Percentiles rank a stretch among this genome's conserved stretches.
These are phyloP conservation scores for Ascochyta clinopodiicola DNA, from an alignment of 2,329 filamentous ascomycete species.

Conservation along the genomic window DNA sequence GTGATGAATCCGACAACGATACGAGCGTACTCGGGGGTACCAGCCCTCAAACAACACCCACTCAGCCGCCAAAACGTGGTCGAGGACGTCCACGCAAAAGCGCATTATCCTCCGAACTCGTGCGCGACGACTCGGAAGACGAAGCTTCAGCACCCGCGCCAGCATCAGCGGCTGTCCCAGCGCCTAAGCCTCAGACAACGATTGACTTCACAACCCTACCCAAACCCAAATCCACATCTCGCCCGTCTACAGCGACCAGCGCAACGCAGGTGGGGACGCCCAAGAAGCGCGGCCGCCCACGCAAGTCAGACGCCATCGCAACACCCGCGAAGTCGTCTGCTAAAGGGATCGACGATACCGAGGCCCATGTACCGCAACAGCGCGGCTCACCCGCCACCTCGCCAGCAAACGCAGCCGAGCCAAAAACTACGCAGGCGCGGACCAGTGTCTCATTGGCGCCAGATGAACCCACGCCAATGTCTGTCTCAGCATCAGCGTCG, in stretches of 20 bases:
- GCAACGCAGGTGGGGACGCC: not conserved
- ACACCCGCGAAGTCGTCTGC: not conserved
- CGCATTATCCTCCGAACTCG: slow-evolving; percentile 26
- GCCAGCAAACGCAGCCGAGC: not conserved
- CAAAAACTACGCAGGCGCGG: not conserved
- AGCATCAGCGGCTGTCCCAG: not conserved
- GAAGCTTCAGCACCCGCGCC: not conserved
- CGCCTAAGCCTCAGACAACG: not conserved
- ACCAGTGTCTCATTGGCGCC: not conserved
- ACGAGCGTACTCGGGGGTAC: not conserved
- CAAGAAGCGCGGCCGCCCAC: slow-evolving; percentile 24
- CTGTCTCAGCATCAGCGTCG: too few relatives aligned
- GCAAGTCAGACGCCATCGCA: slow-evolving; percentile 15
- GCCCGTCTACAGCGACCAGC: slow-evolving; percentile 8
- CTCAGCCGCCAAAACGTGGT: slow-evolving; percentile 18
- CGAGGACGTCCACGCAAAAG: slow-evolving; percentile 26
- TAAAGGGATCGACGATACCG: not conserved
- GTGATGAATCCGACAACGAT: slow-evolving; percentile 17
- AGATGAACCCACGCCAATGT: not conserved
- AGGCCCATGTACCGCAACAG: not conserved
- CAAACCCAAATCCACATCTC: not conserved
- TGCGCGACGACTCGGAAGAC: slow-evolving; percentile 25
- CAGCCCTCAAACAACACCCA: slow-evolving; percentile 3
- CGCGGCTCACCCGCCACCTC: not conserved
- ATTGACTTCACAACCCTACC: not conserved